A percentile compares a stretch with the other conserved stretches of the same genome.
Conservation (phyloP, 148 eudicot genomes). For the Chenopodium quinoa region DNA sequence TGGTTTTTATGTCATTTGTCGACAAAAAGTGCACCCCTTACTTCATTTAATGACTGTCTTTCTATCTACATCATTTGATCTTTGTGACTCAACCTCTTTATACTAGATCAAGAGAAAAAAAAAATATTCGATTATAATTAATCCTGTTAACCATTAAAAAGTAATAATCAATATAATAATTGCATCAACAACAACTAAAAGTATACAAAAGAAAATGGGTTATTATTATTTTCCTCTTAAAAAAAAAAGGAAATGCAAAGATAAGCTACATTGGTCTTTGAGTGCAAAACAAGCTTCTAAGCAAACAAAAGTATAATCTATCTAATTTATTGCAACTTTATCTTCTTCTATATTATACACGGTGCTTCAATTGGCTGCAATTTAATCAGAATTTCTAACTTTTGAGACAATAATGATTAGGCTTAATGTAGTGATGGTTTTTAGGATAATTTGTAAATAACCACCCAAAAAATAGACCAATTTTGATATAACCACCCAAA, state of each 20-base stretch:
- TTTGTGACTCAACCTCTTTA: too few species aligned
- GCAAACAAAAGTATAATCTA: neutral
- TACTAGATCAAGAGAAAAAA: too few species aligned
- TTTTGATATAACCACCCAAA: too few species aligned
- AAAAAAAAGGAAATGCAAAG: neutral
- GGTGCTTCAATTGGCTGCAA: neutral
- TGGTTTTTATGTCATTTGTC: neutral
- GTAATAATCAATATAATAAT: neutral
- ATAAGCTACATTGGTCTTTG: conserved; percentile 6
- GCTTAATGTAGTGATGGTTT: conserved; percentile 1
- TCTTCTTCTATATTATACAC: neutral
- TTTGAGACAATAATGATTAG: conserved; percentile 25
- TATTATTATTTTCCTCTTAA: neutral
- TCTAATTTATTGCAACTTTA: neutral
- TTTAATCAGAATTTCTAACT: conserved; percentile 3
- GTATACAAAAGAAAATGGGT: neutral
- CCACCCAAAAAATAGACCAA: too few species aligned
- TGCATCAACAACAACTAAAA: neutral
- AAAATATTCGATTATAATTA: too few species aligned
- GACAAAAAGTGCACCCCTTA: neutral
- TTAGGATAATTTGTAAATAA: too few species aligned
- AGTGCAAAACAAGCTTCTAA: conserved; percentile 31
- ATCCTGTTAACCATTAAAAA: too few species aligned
- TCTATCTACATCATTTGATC: too few species aligned
- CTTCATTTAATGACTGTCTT: neutral